Percentiles rank a stretch among this genome's conserved stretches.
These are phyloP conservation scores for Sambucus nigra DNA, from an alignment of 129 eudicot species.

Conservation along the genomic window DNA sequence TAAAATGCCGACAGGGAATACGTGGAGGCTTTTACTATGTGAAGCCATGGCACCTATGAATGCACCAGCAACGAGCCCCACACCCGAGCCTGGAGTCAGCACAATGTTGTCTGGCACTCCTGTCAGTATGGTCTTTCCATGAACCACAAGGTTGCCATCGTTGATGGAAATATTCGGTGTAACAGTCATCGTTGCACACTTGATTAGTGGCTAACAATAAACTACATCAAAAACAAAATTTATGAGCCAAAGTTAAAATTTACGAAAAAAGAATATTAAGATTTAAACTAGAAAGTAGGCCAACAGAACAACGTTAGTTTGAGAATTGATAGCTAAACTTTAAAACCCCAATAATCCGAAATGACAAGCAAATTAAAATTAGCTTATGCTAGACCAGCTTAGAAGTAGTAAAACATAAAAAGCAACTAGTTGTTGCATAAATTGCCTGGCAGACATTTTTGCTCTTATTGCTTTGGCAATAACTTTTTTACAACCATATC, in stretches of 20 bases:
- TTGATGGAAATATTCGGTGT: slow-evolving; percentile 74
- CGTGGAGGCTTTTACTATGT: slow-evolving; percentile 64
- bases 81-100: slow-evolving; percentile 70
- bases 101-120: slow-evolving; percentile 80
- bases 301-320: background rate
- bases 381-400: no score
- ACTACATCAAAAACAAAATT: slow-evolving; percentile 22
- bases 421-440: no score
- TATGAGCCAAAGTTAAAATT: slow-evolving; percentile 9
- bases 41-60: slow-evolving; percentile 76
- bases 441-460: no score
- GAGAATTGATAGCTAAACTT: no score
- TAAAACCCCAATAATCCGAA: no score
- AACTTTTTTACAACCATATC: no score
- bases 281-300: background rate
- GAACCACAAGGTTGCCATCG: slow-evolving; percentile 75
- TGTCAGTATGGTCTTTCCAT: slow-evolving; percentile 71
- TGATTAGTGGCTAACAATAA: slow-evolving; percentile 12
- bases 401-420: no score
- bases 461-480: no score
- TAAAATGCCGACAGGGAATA: slow-evolving; percentile 75
- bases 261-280: no score
- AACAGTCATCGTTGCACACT: slow-evolving; percentile 54
- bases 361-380: no score
- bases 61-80: slow-evolving; percentile 69